Evolutionary conservation across 805 yeast species (phyloP), one percentile per base, ranked within the genome.

Genomic region (Schwanniomyces sp.): DNA sequence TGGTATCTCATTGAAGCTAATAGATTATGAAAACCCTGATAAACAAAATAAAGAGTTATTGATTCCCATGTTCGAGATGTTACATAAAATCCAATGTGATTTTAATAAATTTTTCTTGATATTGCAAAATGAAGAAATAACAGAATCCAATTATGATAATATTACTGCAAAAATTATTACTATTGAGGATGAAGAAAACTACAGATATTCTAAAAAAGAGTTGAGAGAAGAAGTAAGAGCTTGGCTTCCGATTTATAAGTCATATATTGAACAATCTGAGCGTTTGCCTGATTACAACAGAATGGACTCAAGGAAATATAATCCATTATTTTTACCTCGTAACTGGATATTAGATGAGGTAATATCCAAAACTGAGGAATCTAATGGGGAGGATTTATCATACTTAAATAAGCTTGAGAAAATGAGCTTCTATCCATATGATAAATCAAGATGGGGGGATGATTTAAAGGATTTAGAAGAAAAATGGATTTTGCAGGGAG

Each of bases 331-430:
- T 59, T 77, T 87, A 5, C 94, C 96, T 17, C 76, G 92, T 50
- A 87, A 84, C 52, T 89, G 96, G 91, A 84, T 91, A 44, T 72
- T 94, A 45, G 89, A 90, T 45, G 91, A 91, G 51, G 96, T 90
- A 0, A 84, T 88, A 40, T 75, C 79, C 26, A 67, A 70, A 40
- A 75, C 84, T 0, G 72, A 76, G 32, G 87, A 82, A 1, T 70
- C 76, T 26, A 73, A 78, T 30, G 70, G 68, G n/a, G 61, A 61
- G 28, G 84, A 82, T 59, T 58, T 74, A 10, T 68, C 73, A 0
- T 68, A 79, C 37, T 69, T 91, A 50, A 59, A 80, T 27, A 87
- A 87, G 55, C 70, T 91, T 10, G 75, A 84, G 48, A 70, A 74
- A 45, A 88, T 92, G 96, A 71, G 87, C 10, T 71, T 82, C 27